Evolutionary conservation across 2,329 filamentous ascomycete species (phyloP).

Genomic region (Davidsoniella neocaledoniae): DNA sequence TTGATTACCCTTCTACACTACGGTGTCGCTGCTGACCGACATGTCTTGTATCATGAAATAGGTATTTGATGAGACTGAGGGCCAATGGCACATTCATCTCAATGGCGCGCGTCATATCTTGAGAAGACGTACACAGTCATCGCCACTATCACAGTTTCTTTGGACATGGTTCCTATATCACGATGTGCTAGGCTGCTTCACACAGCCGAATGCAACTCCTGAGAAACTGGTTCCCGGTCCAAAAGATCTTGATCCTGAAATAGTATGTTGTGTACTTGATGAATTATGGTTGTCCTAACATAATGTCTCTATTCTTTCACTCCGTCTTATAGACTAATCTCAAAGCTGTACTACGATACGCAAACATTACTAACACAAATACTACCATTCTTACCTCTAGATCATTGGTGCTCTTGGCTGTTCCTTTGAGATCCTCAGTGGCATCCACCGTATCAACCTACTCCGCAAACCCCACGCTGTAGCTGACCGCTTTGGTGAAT

Average conservation of each 20-base stretch:
- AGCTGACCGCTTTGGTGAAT: conserved; percentile 10
- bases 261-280: background rate
- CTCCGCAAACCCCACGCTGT: conserved; percentile 17
- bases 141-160: conserved; percentile 22
- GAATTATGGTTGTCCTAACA: background rate
- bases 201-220: conserved; percentile 17
- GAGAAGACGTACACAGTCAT: conserved; percentile 16
- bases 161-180: conserved; percentile 32
- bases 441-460: conserved; percentile 27
- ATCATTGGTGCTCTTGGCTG: conserved; percentile 31
- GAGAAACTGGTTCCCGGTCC: background rate
- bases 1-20: background rate
- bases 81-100: conserved; percentile 28
- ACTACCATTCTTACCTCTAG: conserved; percentile 15
- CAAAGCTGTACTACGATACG: background rate
- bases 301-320: background rate
- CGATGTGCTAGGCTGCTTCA: conserved; percentile 28
- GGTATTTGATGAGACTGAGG: conserved; percentile 32
- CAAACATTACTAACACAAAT: background rate
- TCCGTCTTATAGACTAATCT: background rate
- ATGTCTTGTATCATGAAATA: conserved; percentile 12
- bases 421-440: conserved; percentile 27
- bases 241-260: background rate
- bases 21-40: conserved; percentile 11
- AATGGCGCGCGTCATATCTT: conserved; percentile 26